phyloP scores from a whole-genome alignment of 1,284 basidiomycete species.

The Athelia sp. region DNA sequence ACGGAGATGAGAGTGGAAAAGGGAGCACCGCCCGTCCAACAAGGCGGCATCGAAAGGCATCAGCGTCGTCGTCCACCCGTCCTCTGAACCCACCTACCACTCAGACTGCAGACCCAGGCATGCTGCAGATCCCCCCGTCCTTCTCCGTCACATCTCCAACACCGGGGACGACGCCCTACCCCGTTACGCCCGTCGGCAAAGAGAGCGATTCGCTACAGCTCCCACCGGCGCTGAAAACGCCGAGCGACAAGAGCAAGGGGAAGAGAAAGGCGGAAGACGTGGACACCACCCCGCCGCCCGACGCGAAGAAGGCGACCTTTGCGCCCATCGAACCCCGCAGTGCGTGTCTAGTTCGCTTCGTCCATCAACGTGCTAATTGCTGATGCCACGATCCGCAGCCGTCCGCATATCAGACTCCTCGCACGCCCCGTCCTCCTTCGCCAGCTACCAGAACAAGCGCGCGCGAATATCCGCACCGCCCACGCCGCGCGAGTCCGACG shows the following conservation, averaged over 20 bases:
- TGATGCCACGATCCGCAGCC: background rate
- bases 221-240: background rate
- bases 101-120: no score
- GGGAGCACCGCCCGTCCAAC: background rate
- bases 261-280: background rate
- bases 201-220: background rate
- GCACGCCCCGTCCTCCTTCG: background rate
- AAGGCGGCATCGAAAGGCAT: background rate
- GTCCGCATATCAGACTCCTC: background rate
- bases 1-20: background rate
- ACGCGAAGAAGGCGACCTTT: background rate
- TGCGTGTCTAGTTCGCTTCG: background rate
- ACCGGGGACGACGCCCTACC: background rate
- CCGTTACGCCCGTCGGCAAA: background rate
- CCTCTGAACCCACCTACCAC: background rate
- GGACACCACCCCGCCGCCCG: background rate
- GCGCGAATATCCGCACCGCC: no score
- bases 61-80: background rate
- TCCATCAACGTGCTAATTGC: background rate
- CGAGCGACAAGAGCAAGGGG: background rate
- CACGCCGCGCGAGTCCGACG: no score
- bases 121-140: background rate
- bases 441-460: background rate
- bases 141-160: background rate
- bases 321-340: background rate